Conservation (phyloP, 2,329 filamentous ascomycete genomes). For the Ascosphaera pollenicola region DNA sequence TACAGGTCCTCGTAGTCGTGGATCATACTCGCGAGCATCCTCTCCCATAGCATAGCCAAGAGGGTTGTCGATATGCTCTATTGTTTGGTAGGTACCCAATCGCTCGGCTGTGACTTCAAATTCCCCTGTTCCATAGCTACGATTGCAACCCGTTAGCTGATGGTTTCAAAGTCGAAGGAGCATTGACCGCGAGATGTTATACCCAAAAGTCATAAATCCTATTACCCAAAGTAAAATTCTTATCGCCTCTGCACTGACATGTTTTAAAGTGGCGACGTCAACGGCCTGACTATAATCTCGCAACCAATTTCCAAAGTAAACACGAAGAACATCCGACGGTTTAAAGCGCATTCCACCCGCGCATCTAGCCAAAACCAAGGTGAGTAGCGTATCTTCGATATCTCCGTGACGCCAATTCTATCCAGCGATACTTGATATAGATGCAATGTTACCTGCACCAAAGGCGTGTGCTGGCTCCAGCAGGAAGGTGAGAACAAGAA, state of each 20-base stretch:
- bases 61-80: slow-evolving; percentile 61
- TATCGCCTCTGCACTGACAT: slow-evolving; percentile 76
- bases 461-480: slow-evolving; percentile 52
- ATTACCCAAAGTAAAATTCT: slow-evolving; percentile 73
- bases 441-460: slow-evolving; percentile 73
- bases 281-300: slow-evolving; percentile 86
- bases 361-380: slow-evolving; percentile 41
- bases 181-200: slow-evolving; percentile 9
- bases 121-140: slow-evolving; percentile 44
- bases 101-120: slow-evolving; percentile 66
- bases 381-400: slow-evolving; percentile 75
- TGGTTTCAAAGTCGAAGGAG: no score
- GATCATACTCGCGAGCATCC: slow-evolving; percentile 66
- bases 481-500: slow-evolving; percentile 37
- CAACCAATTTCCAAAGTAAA: slow-evolving; percentile 95
- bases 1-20: slow-evolving; percentile 57
- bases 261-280: slow-evolving; percentile 79
- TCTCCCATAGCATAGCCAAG: slow-evolving; percentile 76
- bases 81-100: slow-evolving; percentile 59
- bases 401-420: slow-evolving; percentile 81
- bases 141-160: slow-evolving; percentile 1
- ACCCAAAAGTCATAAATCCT: slow-evolving; percentile 75
- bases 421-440: slow-evolving; percentile 58
- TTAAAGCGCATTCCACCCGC: slow-evolving; percentile 60
- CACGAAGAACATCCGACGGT: slow-evolving; percentile 68